Evolutionary conservation across 1,284 basidiomycete genomes (phyloP), one percentile per base, ranked within the genome.

Genomic region (Tremellales sp.): DNA sequence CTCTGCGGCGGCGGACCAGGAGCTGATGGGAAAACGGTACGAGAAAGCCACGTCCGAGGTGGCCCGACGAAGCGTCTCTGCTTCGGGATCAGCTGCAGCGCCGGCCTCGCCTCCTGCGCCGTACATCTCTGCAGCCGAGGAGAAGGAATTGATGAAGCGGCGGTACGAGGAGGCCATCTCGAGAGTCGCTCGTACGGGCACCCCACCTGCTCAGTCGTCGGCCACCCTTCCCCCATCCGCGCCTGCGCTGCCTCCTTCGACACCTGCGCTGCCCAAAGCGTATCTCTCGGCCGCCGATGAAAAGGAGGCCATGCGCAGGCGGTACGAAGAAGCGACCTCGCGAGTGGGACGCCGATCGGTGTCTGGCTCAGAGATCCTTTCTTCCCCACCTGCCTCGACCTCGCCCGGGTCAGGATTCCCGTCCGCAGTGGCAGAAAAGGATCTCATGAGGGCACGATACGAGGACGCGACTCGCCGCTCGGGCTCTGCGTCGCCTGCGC

Each of bases 241-340:
- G 22, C 10, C 25, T 18, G 22, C 19, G 16, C 12, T 16, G 27
- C 12, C 22, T 29, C 12, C 7, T 12, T 40, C 38, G 12, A 27
- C 9, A 24, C 35, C 35, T 37, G 35, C 33, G 16, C 32, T 21
- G 22, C n/a, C 50, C 3, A 10, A 24, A 22, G 38, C 31, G 0
- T 63, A 57, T 39, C 29, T 58, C 21, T 61, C 57, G 19, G 65
- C 67, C 0, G 59, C 56, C 37, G 54, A 62, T 22, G 67, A 70
- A 50, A 70, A 70, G 44, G 63, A 66, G 31, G 37, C 50, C 37
- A 65, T 64, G 65, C 43, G 51, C 37, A 48, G 47, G 28, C 53
- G 65, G 25, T 68, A 60, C 50, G 64, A 70, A 47, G 48, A 52
- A 12, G 66, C 67, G 21, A 49, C 51, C 4, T n/a, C 24, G 3